phyloP scores from a whole-genome alignment of 768 basidiomycete species.

The Astraeus odoratus region DNA sequence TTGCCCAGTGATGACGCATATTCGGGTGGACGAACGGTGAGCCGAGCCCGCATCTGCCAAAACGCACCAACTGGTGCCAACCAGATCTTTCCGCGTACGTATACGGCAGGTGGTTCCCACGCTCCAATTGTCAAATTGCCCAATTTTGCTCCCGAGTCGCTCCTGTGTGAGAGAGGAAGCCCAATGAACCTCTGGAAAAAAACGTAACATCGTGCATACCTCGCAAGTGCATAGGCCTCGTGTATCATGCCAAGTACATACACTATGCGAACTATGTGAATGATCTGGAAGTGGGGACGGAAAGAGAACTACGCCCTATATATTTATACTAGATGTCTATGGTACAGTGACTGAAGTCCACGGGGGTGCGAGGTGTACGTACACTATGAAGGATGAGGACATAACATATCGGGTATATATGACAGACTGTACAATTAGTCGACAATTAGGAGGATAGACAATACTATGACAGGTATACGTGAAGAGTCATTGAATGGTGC shows the following conservation, averaged over 20 bases:
- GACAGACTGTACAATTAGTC: background rate
- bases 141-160: no score
- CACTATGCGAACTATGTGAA: no score
- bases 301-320: background rate
- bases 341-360: background rate
- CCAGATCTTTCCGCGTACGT: background rate
- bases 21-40: background rate
- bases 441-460: background rate
- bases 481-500: slow-evolving; percentile 19
- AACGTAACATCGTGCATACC: no score
- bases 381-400: background rate
- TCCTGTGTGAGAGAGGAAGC: background rate
- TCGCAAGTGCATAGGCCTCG: background rate
- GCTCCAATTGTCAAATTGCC: no score
- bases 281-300: no score
- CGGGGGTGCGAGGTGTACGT: background rate
- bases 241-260: background rate
- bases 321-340: background rate
- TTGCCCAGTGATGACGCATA: background rate
- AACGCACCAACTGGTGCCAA: background rate
- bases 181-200: background rate
- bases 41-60: background rate
- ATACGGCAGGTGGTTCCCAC: no score
- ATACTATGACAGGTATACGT: background rate
- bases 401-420: background rate